Conservation (phyloP, 371 early-diverging fungal genomes). For the Mortierella sp. region DNA sequence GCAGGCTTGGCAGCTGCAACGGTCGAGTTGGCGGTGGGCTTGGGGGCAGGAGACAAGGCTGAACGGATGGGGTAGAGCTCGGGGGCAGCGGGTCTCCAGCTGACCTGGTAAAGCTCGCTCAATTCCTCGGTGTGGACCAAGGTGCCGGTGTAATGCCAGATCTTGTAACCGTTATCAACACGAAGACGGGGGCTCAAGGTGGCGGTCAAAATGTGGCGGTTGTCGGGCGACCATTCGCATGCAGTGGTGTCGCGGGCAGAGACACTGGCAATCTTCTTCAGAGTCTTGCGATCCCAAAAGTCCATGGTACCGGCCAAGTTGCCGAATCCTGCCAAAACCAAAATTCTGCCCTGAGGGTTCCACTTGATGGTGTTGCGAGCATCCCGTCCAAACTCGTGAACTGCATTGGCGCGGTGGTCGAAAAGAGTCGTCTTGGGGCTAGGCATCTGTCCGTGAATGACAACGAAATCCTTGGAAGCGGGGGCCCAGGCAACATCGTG, state of each 20-base stretch:
- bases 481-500: conserved; percentile 98
- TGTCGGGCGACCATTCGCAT: conserved; percentile 95
- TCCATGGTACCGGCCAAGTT: conserved; percentile 95
- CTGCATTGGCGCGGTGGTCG: conserved; percentile 87
- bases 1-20: conserved; percentile 62
- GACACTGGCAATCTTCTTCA: conserved; percentile 84
- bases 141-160: conserved; percentile 96
- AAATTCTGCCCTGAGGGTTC: conserved; percentile 89
- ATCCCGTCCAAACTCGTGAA: conserved; percentile 88
- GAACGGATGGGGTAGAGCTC: conserved; percentile 79
- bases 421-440: conserved; percentile 92
- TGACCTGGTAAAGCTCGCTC: conserved; percentile 91
- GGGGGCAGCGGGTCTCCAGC: conserved; percentile 77
- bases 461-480: conserved; percentile 94
- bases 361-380: conserved; percentile 91
- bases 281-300: conserved; percentile 90
- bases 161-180: conserved; percentile 96
- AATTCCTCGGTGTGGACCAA: conserved; percentile 81
- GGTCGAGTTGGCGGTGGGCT: conserved; percentile 54
- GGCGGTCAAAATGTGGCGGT: conserved; percentile 92
- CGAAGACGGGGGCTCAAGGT: conserved; percentile 94
- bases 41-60: conserved; percentile 75
- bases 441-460: conserved; percentile 87
- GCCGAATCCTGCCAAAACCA: conserved; percentile 92
- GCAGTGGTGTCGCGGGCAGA: conserved; percentile 86